phyloP scores from a whole-genome alignment of 2,329 filamentous ascomycete species.

The Diplodia corticola region DNA sequence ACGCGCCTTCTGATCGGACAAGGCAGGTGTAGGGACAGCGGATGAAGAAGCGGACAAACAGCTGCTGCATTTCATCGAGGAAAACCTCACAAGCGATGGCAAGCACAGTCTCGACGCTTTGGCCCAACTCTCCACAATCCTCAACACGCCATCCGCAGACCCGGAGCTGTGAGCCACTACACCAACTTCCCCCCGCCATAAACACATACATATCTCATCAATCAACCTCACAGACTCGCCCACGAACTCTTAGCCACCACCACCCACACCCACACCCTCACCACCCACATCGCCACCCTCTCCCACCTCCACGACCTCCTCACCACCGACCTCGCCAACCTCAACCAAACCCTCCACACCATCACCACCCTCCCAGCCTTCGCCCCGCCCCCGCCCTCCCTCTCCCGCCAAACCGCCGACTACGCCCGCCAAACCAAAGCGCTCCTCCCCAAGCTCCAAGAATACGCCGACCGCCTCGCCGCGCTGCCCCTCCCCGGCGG shows the following conservation, averaged over 20 bases:
- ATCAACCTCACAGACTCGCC: conserved; percentile 29
- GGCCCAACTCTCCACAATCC: conserved; percentile 39
- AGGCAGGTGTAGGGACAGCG: conserved; percentile 7
- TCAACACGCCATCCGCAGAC: conserved; percentile 36
- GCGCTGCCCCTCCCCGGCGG: conserved; percentile 34
- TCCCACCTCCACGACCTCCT: conserved; percentile 38
- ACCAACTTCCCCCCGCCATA: background rate
- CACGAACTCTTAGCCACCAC: conserved; percentile 39
- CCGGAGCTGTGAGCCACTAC: conserved; percentile 26
- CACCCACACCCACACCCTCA: conserved; percentile 33
- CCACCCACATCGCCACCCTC: conserved; percentile 37
- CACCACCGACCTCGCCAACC: conserved; percentile 33
- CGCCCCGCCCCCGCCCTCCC: conserved; percentile 52
- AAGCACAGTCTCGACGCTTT: conserved; percentile 37
- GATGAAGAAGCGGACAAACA: background rate
- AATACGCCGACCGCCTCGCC: conserved; percentile 53
- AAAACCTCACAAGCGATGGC: conserved; percentile 26
- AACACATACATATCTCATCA: background rate
- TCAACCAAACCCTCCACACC: conserved; percentile 35
- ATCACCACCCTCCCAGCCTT: conserved; percentile 39
- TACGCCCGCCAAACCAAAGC: conserved; percentile 69
- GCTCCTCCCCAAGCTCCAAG: conserved; percentile 65
- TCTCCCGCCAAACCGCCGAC: conserved; percentile 72
- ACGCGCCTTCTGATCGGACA: background rate
- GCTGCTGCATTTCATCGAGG: background rate